Percentiles rank a stretch among this genome's conserved stretches.
Evolutionary conservation across 2,329 filamentous ascomycete species (phyloP).

Genomic region (Arthroderma sp.): DNA sequence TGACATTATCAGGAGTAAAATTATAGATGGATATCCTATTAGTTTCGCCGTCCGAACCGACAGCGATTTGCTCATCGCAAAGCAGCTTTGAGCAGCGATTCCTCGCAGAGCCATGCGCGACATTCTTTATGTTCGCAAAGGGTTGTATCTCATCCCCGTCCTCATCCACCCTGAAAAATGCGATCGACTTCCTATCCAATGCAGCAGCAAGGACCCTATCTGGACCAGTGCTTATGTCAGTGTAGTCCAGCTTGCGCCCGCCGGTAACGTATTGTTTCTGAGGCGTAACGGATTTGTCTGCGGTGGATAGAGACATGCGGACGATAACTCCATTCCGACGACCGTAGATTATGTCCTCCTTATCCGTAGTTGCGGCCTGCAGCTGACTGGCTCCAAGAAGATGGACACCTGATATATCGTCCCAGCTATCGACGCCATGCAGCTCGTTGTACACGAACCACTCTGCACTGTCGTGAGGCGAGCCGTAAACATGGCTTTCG

Average conservation of each 20-base stretch:
- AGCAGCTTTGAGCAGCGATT: slow-evolving; percentile 43
- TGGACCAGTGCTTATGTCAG: slow-evolving; percentile 31
- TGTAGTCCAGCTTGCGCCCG: slow-evolving; percentile 33
- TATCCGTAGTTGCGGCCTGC: slow-evolving; percentile 17
- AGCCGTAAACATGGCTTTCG: not conserved
- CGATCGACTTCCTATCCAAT: slow-evolving; percentile 35
- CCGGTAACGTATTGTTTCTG: slow-evolving; percentile 33
- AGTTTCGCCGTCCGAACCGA: slow-evolving; percentile 35
- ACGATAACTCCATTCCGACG: slow-evolving; percentile 43
- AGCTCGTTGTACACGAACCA: slow-evolving; percentile 43
- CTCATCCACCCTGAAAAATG: slow-evolving; percentile 32
- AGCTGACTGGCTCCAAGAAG: slow-evolving; percentile 35
- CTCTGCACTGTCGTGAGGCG: slow-evolving; percentile 16
- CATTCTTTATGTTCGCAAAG: slow-evolving; percentile 22
- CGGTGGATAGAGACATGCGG: slow-evolving; percentile 24
- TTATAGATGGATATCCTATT: slow-evolving; percentile 38
- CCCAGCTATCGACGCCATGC: slow-evolving; percentile 38
- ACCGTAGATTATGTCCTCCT: slow-evolving; percentile 40
- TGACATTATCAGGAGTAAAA: slow-evolving; percentile 34
- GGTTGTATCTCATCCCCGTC: slow-evolving; percentile 23
- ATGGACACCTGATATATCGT: slow-evolving; percentile 48
- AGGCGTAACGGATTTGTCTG: slow-evolving; percentile 18
- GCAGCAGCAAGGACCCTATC: slow-evolving; percentile 39
- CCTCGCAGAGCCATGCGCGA: slow-evolving; percentile 15
- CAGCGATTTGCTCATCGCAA: slow-evolving; percentile 35